Percentiles rank a stretch among this genome's conserved stretches.
Evolutionary conservation across 805 yeast species (phyloP).

Genomic region (Cyberlindnera meyerae): DNA sequence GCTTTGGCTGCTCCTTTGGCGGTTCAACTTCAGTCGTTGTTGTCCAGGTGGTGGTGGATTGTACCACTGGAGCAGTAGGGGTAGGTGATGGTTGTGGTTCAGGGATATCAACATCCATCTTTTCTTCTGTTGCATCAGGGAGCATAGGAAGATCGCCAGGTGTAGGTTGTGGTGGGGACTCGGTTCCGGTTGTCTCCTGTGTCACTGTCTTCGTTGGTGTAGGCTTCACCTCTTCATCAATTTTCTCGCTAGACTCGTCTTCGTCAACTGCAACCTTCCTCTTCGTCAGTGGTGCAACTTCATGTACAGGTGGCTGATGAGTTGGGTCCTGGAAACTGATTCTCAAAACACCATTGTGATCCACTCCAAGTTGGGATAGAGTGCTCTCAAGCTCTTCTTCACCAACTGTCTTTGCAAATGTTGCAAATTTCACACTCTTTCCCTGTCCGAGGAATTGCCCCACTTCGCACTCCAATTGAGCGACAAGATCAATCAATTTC

Average conservation of each 20-base stretch:
- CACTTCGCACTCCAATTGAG: constrained; percentile 16
- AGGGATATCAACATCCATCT: constrained; percentile 1
- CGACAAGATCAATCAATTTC: constrained; percentile 14
- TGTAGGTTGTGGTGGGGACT: constrained; percentile 1
- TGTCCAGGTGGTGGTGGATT: too few relatives aligned
- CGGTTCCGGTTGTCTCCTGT: not conserved
- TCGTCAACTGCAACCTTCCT: too few relatives aligned
- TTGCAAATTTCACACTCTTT: constrained; percentile 18
- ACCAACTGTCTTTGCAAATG: constrained; percentile 16
- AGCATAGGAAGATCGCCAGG: constrained; percentile 1
- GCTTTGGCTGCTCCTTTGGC: constrained; percentile 19
- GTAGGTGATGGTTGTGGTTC: too few relatives aligned
- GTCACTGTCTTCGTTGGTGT: constrained; percentile 1
- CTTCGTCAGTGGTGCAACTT: not conserved
- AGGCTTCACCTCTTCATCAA: not conserved
- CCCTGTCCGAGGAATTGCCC: constrained; percentile 15
- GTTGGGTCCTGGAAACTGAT: constrained; percentile 13
- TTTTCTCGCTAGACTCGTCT: not conserved
- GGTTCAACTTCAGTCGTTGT: too few relatives aligned
- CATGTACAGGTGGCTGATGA: not conserved
- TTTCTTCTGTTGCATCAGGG: not conserved
- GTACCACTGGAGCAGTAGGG: too few relatives aligned
- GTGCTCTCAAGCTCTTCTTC: constrained; percentile 11
- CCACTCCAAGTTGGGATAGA: constrained; percentile 20
- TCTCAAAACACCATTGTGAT: constrained; percentile 24